These are phyloP conservation scores for Solanum arcanum DNA, from an alignment of 257 asterid species.

Conservation along the genomic window DNA sequence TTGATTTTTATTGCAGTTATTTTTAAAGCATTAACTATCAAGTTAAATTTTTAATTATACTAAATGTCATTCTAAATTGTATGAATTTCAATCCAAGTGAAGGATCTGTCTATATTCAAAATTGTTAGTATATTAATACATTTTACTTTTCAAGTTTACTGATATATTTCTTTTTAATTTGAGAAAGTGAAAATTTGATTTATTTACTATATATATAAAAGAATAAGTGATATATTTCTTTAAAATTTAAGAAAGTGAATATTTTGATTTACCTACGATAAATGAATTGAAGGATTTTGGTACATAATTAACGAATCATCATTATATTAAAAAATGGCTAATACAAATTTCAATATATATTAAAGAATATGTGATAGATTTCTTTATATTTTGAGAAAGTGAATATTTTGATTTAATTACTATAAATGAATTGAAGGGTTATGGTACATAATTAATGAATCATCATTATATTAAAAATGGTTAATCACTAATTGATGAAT, in stretches of 20 bases:
- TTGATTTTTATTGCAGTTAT: background rate
- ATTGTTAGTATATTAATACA: background rate
- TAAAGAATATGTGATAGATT: background rate
- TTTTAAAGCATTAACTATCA: background rate
- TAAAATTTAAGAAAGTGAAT: no score
- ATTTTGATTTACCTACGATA: no score
- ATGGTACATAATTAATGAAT: background rate
- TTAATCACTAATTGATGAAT: background rate
- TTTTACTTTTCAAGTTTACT: background rate
- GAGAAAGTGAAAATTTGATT: background rate
- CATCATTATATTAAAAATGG: background rate
- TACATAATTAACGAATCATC: no score
- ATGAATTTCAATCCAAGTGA: background rate
- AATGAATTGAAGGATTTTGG: no score
- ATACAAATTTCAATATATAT: no score
- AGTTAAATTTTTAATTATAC: background rate
- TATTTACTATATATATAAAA: background rate
- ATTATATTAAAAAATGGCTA: no score
- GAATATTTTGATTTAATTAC: background rate
- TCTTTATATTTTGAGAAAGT: background rate
- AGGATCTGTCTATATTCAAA: background rate
- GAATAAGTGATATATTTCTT: no score
- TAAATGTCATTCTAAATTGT: background rate
- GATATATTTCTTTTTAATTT: background rate
- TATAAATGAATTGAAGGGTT: background rate